Base-by-base conservation (phyloP, 164 flowering plant species). In the Tetracentron sinense region DNA sequence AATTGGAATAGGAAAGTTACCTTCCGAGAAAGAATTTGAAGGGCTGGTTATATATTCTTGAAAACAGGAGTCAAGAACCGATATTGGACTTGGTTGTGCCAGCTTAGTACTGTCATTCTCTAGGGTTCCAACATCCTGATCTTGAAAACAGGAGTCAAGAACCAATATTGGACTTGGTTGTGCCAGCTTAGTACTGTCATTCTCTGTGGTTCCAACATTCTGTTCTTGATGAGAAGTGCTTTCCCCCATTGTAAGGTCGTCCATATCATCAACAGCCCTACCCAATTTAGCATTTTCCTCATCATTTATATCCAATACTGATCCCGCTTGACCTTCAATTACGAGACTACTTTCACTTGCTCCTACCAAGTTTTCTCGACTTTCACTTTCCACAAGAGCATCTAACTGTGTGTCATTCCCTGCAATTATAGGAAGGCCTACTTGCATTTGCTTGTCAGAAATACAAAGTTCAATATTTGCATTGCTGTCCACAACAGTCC, bases 121-220 rank as follows among this genome's bases (percentile, higher is more conserved):
- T 14, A 26, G 42, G 20, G 61, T 17, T 35, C 51, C 70, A 67
- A 48, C 6, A 17, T 70, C 77, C 67, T 38, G 65, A 55, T 20
- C 42, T 3, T 58, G 62, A 63, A 33, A 42, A 61, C 33, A 60
- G 42, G 68, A 68, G 22, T 68, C 72, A 21, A 47, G 54, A 48
- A 62, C 63, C 42, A 68, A 63, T 20, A 60, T 38, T 21, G 66
- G 67, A 69, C 70, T 74, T 71, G 77, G 73, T 58, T 79, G 77
- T 53, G 55, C 46, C 54, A 58, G 33, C 66, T 64, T 56, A 33
- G 46, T 3, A 52, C 28, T 29, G 48, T 52, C 25, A 42, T 17
- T 29, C 7, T 22, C 42, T 14, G 29, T 48, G 20, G 61, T 17
- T 35, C 51, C 70, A 67, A 48, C 6, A 17, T 70, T 76, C 67